phyloP scores from a whole-genome alignment of 805 yeast species.

The Metschnikowia koreensis region DNA sequence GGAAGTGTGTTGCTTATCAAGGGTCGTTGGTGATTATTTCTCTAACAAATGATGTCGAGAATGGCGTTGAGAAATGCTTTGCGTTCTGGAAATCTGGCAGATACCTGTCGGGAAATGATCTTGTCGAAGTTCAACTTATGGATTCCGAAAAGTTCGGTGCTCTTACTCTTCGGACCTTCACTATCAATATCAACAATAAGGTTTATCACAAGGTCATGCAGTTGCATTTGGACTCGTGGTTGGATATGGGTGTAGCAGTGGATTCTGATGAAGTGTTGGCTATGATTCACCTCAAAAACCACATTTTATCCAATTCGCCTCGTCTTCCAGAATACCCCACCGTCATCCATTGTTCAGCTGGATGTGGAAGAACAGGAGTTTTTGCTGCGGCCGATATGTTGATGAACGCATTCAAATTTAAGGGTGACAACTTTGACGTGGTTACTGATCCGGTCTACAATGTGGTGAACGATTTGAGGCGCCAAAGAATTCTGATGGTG shows the following conservation, averaged over 20 bases:
- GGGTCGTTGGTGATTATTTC: constrained; percentile 66
- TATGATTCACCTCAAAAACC: constrained; percentile 33
- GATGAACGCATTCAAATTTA: constrained; percentile 30
- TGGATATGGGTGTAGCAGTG: constrained; percentile 68
- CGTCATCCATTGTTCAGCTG: constrained; percentile 82
- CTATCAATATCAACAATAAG: constrained; percentile 12
- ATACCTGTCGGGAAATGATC: constrained; percentile 35
- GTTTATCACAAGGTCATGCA: constrained; percentile 56
- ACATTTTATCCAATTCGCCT: constrained; percentile 9
- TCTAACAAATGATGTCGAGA: constrained; percentile 72
- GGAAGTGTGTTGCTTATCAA: constrained; percentile 71
- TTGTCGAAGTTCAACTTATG: constrained; percentile 29
- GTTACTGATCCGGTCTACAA: constrained; percentile 43
- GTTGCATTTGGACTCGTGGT: constrained; percentile 79
- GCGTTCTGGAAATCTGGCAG: constrained; percentile 72
- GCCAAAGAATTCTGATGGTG: constrained; percentile 57
- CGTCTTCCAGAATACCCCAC: constrained; percentile 33
- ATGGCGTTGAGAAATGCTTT: constrained; percentile 73
- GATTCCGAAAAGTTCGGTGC: constrained; percentile 13
- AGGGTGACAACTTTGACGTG: constrained; percentile 14
- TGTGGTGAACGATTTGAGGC: constrained; percentile 47
- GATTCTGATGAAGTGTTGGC: constrained; percentile 57
- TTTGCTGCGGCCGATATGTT: constrained; percentile 69
- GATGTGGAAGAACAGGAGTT: constrained; percentile 90
- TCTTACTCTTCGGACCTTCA: constrained; percentile 17